Percentiles rank a stretch among this genome's conserved stretches.
Conservation (phyloP, 768 basidiomycete species). For the Saitozyma podzolica region DNA sequence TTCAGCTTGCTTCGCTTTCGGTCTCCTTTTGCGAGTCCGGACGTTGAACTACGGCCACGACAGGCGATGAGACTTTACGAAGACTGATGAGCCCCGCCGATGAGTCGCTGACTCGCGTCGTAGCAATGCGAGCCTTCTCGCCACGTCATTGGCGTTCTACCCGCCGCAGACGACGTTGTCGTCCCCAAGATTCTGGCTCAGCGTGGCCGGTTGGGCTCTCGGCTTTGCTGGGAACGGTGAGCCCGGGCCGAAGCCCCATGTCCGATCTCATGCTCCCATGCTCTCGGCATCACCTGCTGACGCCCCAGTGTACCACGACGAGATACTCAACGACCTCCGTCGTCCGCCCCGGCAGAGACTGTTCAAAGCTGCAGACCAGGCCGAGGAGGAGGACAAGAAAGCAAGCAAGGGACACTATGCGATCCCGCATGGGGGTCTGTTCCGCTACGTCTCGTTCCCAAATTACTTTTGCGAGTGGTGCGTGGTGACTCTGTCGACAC, state of each 20-base stretch:
- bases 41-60: too few species aligned
- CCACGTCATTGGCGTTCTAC: conserved; percentile 31
- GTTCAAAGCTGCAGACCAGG: conserved; percentile 24
- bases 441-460: conserved; percentile 78
- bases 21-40: neutral
- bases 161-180: conserved; percentile 15
- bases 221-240: conserved; percentile 72
- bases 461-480: conserved; percentile 90
- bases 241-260: neutral
- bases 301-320: conserved; percentile 70
- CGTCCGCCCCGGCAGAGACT: conserved; percentile 48
- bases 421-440: conserved; percentile 72
- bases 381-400: conserved; percentile 47
- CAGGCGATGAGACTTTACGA: too few species aligned
- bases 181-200: conserved; percentile 60
- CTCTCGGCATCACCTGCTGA: conserved; percentile 3
- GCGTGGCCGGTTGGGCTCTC: conserved; percentile 65
- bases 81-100: too few species aligned
- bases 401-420: conserved; percentile 44
- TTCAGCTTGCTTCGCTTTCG: too few species aligned
- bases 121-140: conserved; percentile 40
- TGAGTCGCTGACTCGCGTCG: neutral
- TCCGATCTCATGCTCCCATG: too few species aligned
- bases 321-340: conserved; percentile 79
- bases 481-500: conserved; percentile 10